Evolutionary conservation across 75 land plant species (phyloP).

Genomic region (Cryptomeria japonica): DNA sequence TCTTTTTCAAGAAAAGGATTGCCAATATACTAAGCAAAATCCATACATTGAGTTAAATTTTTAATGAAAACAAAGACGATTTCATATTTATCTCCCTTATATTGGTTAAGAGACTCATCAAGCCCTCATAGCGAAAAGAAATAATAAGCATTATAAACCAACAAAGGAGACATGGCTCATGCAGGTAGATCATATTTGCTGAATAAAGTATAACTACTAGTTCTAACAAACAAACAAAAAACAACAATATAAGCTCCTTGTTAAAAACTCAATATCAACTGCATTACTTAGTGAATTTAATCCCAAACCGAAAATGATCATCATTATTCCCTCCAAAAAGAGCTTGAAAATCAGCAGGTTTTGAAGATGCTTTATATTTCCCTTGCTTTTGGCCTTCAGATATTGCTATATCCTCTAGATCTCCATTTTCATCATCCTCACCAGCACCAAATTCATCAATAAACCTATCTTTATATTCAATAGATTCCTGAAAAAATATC

Average conservation of each 20-base stretch:
- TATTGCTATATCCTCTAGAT: slow-evolving; percentile 10
- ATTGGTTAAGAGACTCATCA: background rate
- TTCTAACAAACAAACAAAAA: background rate
- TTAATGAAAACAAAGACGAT: background rate
- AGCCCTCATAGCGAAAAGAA: background rate
- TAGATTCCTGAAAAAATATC: slow-evolving; percentile 51
- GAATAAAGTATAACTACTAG: background rate
- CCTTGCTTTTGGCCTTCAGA: slow-evolving; percentile 11
- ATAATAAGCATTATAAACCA: background rate
- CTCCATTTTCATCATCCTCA: slow-evolving; percentile 37
- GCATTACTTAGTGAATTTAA: slow-evolving; percentile 78
- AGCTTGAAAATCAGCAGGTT: slow-evolving; percentile 76
- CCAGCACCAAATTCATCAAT: slow-evolving; percentile 72
- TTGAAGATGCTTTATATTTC: slow-evolving; percentile 37
- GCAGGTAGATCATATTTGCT: background rate
- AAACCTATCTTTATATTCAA: slow-evolving; percentile 74
- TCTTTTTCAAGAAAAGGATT: background rate
- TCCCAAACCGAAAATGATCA: slow-evolving; percentile 88
- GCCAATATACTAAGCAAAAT: background rate
- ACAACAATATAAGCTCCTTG: background rate
- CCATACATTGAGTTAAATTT: background rate
- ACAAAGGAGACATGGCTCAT: background rate
- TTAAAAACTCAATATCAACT: background rate
- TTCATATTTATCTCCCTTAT: background rate
- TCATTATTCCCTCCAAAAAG: slow-evolving; percentile 83